Evolutionary conservation across 2,329 filamentous ascomycete species (phyloP).

Genomic region (Hortaea sp.): DNA sequence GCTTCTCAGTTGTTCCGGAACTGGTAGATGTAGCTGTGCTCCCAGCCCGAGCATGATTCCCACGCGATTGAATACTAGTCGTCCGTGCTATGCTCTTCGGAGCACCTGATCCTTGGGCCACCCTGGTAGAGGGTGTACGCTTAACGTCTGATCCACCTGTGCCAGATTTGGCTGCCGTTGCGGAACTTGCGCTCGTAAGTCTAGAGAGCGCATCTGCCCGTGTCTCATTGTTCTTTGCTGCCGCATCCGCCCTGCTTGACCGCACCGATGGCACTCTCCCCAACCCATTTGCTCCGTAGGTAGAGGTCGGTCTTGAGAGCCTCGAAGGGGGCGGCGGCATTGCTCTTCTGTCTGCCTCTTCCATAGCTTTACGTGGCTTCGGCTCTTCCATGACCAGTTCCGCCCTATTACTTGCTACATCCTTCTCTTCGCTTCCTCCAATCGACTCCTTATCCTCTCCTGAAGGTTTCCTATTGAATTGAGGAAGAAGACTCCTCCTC

Average conservation of each 20-base stretch:
- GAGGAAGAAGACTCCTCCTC: slow-evolving; percentile 22
- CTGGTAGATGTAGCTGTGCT: slow-evolving; percentile 8
- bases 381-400: neutral
- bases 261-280: slow-evolving; percentile 9
- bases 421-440: slow-evolving; percentile 14
- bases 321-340: slow-evolving; percentile 20
- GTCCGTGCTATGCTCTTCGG: slow-evolving; percentile 5
- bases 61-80: slow-evolving; percentile 6
- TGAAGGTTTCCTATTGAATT: slow-evolving; percentile 16
- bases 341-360: slow-evolving; percentile 12
- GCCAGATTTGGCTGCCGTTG: neutral
- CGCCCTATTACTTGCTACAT: neutral
- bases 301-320: slow-evolving; percentile 8
- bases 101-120: slow-evolving; percentile 13
- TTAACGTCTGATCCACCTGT: slow-evolving; percentile 8
- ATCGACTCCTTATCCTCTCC: slow-evolving; percentile 12
- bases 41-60: slow-evolving; percentile 4
- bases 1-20: slow-evolving; percentile 12
- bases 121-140: slow-evolving; percentile 15
- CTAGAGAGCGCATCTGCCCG: slow-evolving; percentile 9
- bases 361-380: slow-evolving; percentile 3
- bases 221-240: slow-evolving; percentile 1
- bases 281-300: slow-evolving; percentile 6
- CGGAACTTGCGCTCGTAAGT: slow-evolving; percentile 3
- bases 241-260: slow-evolving; percentile 7